phyloP scores from a whole-genome alignment of 106 monocot genomes.

The Amphibolis antarctica region DNA sequence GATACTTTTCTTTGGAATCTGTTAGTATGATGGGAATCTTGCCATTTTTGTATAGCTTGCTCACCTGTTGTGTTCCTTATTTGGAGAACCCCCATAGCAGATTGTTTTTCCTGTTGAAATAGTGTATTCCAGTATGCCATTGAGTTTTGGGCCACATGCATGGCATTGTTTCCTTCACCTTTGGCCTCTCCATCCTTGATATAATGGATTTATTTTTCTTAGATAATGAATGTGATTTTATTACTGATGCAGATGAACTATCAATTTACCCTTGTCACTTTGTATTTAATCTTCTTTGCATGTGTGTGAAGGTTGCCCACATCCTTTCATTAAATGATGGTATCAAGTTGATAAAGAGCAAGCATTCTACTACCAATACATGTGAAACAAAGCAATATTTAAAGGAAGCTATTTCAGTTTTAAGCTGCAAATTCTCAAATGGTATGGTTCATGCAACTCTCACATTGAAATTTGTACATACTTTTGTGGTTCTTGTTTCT shows the following conservation, averaged over 20 bases:
- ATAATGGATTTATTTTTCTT: too few relatives aligned
- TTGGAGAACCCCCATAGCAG: too few relatives aligned
- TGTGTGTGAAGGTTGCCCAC: not conserved
- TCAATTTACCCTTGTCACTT: not conserved
- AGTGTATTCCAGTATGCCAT: too few relatives aligned
- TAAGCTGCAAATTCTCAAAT: slow-evolving; percentile 26
- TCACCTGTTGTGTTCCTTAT: too few relatives aligned
- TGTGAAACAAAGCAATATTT: slow-evolving; percentile 23
- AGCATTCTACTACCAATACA: not conserved
- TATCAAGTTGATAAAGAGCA: not conserved
- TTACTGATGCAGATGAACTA: not conserved
- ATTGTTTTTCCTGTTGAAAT: too few relatives aligned
- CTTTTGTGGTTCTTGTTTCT: not conserved
- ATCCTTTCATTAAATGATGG: not conserved
- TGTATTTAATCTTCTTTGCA: not conserved
- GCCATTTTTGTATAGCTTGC: too few relatives aligned
- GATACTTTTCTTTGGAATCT: too few relatives aligned
- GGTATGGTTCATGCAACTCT: slow-evolving; percentile 31
- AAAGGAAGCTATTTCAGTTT: slow-evolving; percentile 27
- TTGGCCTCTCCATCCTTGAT: too few relatives aligned
- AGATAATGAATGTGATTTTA: not conserved
- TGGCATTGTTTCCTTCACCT: too few relatives aligned
- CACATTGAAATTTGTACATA: not conserved
- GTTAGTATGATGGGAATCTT: too few relatives aligned
- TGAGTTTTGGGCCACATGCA: too few relatives aligned